phyloP scores from a whole-genome alignment of 1,139 yeast species.

The Blastobotrys raffinosifermentans region DNA sequence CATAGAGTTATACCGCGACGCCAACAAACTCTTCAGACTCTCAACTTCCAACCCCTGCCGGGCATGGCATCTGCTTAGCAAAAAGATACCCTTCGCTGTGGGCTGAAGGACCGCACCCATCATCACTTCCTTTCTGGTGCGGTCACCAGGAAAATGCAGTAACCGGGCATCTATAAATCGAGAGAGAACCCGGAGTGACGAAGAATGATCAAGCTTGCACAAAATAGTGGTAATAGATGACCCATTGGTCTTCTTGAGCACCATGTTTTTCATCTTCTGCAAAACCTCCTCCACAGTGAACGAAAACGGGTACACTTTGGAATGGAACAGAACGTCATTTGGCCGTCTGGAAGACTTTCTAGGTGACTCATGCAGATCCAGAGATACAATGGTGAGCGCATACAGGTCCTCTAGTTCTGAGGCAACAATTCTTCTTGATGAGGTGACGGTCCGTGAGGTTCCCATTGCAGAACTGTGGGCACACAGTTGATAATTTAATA shows the following conservation, averaged over 20 bases:
- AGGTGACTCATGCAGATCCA: no score
- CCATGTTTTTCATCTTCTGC: constrained; percentile 44
- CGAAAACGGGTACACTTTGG: constrained; percentile 41
- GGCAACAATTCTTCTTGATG: no score
- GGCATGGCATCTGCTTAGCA: constrained; percentile 60
- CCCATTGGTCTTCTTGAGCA: constrained; percentile 40
- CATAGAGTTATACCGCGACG: constrained; percentile 64
- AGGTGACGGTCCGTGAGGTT: no score
- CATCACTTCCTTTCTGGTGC: constrained; percentile 30
- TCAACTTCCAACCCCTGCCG: constrained; percentile 23
- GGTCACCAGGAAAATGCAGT: constrained; percentile 69
- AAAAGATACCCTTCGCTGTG: constrained; percentile 83
- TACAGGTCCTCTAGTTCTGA: constrained; percentile 55
- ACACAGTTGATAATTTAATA: no score
- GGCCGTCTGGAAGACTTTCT: no score
- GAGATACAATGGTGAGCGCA: constrained; percentile 46
- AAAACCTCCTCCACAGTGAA: constrained; percentile 53
- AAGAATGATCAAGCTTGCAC: constrained; percentile 49
- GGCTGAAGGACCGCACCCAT: constrained; percentile 52
- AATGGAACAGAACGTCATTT: constrained; percentile 15
- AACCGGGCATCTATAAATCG: constrained; percentile 62
- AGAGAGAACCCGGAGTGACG: constrained; percentile 40
- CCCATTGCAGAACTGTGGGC: no score
- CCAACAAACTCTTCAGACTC: constrained; percentile 42
- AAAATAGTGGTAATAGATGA: constrained; percentile 50